Conservation (phyloP, 768 basidiomycete genomes). For the Tulasnella sp. region DNA sequence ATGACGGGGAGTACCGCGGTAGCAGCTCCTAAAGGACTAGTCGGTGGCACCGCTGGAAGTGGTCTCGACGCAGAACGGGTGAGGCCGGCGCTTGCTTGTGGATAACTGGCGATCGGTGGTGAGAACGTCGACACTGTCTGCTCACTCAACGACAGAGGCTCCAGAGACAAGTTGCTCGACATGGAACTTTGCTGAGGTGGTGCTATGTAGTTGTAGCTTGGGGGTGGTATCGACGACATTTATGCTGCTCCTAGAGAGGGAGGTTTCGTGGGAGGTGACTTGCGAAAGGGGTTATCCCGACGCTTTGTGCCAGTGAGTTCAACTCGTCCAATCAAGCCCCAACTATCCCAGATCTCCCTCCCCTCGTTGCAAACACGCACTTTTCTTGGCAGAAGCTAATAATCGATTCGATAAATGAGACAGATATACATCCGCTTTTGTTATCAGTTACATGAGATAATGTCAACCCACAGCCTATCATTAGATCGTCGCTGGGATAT, state of each 20-base stretch:
- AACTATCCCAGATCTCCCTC: not conserved
- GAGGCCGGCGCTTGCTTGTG: not conserved
- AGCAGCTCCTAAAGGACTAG: not conserved
- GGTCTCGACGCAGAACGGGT: not conserved
- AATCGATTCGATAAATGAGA: too few species aligned
- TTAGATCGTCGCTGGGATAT: too few species aligned
- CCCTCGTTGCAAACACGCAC: not conserved
- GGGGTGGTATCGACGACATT: too few species aligned
- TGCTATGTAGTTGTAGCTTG: not conserved
- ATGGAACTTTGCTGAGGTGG: too few species aligned
- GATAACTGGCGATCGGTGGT: not conserved
- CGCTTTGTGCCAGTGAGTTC: not conserved
- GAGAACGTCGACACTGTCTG: not conserved
- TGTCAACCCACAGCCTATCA: too few species aligned
- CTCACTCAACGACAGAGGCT: not conserved
- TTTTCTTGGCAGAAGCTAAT: not conserved
- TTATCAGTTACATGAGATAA: too few species aligned
- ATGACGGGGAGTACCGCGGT: not conserved
- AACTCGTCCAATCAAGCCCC: not conserved
- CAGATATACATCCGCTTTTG: too few species aligned
- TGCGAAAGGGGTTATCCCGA: not conserved
- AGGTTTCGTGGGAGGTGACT: not conserved
- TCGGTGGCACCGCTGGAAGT: not conserved
- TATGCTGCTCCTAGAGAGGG: not conserved
- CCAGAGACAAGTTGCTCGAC: not conserved